Conservation (phyloP, 2,329 filamentous ascomycete genomes). For the Fusarium odoratissimum region DNA sequence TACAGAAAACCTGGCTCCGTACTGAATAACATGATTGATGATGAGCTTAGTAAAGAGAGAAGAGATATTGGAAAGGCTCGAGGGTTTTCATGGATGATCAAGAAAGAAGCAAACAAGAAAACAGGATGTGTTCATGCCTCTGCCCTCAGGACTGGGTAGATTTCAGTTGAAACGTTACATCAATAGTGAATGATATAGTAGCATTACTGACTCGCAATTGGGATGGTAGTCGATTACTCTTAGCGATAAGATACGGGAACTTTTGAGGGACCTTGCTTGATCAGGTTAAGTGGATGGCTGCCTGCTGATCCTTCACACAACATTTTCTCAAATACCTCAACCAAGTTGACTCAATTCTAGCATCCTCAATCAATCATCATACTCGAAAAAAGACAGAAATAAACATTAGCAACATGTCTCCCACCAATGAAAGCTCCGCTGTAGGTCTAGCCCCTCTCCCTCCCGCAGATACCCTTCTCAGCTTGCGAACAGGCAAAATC, state of each 20-base stretch:
- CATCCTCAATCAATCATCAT: not conserved
- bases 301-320: not conserved
- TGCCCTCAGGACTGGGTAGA: not conserved
- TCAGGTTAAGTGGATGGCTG: conserved; percentile 19
- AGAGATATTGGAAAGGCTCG: not conserved
- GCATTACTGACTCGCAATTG: not conserved
- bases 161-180: not conserved
- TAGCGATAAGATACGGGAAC: conserved; percentile 7
- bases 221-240: not conserved
- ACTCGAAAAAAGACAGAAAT: not conserved
- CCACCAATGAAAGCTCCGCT: not conserved
- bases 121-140: not conserved
- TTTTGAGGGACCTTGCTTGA: conserved; percentile 7
- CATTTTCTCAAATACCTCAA: not conserved
- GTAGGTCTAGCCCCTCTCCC: conserved; percentile 26
- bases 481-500: conserved; percentile 32
- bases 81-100: too few relatives aligned
- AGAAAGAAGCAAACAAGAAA: not conserved
- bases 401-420: not conserved
- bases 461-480: conserved; percentile 27
- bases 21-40: not conserved
- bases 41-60: not conserved
- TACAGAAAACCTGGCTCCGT: accelerated
- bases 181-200: not conserved
- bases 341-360: not conserved